phyloP scores from a whole-genome alignment of 345 rosid species.

The Iberis pinnata region DNA sequence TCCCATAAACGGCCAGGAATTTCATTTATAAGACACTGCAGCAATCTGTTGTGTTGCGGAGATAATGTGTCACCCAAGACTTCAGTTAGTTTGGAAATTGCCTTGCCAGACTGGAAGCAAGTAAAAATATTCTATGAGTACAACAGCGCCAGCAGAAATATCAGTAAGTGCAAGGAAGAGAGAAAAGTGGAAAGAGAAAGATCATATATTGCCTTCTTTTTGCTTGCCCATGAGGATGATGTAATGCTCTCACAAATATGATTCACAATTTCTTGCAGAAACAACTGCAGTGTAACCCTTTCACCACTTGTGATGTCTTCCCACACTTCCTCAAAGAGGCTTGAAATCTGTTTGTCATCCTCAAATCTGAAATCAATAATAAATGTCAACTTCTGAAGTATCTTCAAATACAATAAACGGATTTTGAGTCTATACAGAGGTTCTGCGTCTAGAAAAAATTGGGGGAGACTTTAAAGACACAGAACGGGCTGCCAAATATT shows the following conservation, averaged over 20 bases:
- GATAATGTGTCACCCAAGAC: constrained; percentile 82
- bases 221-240: constrained; percentile 87
- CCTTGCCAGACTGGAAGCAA: constrained; percentile 64
- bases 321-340: constrained; percentile 92
- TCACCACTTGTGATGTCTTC: constrained; percentile 90
- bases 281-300: constrained; percentile 70
- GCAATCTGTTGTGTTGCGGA: constrained; percentile 46
- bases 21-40: constrained; percentile 65
- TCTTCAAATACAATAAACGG: background rate
- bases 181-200: constrained; percentile 5
- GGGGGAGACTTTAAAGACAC: background rate
- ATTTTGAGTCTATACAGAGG: background rate
- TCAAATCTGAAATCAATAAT: constrained; percentile 59
- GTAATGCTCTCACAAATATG: constrained; percentile 66
- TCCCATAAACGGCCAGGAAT: constrained; percentile 94
- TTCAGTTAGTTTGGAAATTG: constrained; percentile 72
- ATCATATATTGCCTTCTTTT: constrained; percentile 47
- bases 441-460: background rate
- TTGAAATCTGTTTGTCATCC: constrained; percentile 75
- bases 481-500: background rate
- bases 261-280: constrained; percentile 66
- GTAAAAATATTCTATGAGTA: constrained; percentile 14
- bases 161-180: background rate
- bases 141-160: constrained; percentile 3
- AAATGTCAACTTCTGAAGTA: background rate